phyloP scores from a whole-genome alignment of 1,139 yeast species.

The Blastobotrys arbuscula region DNA sequence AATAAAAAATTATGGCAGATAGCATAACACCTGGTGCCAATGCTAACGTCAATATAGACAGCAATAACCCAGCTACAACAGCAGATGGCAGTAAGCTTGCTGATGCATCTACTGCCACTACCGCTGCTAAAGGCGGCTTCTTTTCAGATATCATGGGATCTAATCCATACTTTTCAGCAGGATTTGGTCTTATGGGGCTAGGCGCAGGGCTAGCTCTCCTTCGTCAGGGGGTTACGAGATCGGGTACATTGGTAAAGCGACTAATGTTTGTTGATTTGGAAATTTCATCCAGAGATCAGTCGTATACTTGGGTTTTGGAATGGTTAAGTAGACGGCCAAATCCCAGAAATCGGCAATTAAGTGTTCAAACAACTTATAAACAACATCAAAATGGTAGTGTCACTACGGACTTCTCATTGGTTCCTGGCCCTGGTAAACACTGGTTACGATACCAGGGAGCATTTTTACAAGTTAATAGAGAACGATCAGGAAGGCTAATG shows the following conservation, averaged over 20 bases:
- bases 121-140: background rate
- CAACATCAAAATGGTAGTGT: constrained; percentile 95
- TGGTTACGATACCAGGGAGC: constrained; percentile 81
- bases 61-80: background rate
- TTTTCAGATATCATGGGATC: constrained; percentile 27
- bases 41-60: background rate
- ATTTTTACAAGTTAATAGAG: constrained; percentile 81
- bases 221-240: constrained; percentile 59
- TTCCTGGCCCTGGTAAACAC: constrained; percentile 98
- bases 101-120: background rate
- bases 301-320: constrained; percentile 89
- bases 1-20: background rate
- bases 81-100: background rate
- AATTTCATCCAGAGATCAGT: constrained; percentile 88
- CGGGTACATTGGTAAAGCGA: constrained; percentile 66
- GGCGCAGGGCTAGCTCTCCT: constrained; percentile 84
- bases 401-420: constrained; percentile 78
- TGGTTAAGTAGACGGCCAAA: constrained; percentile 85
- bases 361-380: constrained; percentile 80
- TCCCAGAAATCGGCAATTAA: constrained; percentile 72
- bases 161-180: constrained; percentile 92
- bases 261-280: constrained; percentile 88
- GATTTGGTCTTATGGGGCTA: constrained; percentile 91
- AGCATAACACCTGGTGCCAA: background rate
- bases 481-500: constrained; percentile 80